phyloP scores from a whole-genome alignment of 164 flowering plant genomes.

The Tetracentron sinense region DNA sequence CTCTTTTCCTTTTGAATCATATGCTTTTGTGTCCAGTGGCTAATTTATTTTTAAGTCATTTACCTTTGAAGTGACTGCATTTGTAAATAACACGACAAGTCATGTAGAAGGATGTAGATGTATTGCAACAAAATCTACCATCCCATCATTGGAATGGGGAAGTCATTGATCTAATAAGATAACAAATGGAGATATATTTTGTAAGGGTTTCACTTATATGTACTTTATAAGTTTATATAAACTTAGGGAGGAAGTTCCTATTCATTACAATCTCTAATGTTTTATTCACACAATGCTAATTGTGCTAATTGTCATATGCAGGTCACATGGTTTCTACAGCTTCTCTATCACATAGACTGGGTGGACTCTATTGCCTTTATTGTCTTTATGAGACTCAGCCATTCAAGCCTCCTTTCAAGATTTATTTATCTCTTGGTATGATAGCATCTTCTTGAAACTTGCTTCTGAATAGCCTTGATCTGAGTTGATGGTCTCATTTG shows the following conservation, averaged over 20 bases:
- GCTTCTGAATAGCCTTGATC: background rate
- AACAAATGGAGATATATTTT: no score
- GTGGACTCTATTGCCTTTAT: conserved; percentile 85
- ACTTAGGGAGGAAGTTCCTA: background rate
- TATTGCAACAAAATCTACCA: no score
- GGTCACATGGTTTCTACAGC: conserved; percentile 51
- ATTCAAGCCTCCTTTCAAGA: conserved; percentile 68
- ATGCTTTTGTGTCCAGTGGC: no score
- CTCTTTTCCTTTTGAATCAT: no score
- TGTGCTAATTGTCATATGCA: conserved; percentile 26
- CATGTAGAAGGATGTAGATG: no score
- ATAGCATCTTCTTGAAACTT: background rate
- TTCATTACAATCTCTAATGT: background rate
- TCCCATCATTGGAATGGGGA: no score
- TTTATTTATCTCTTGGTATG: conserved; percentile 77
- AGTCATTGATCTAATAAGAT: no score
- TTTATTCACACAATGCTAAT: conserved; percentile 6
- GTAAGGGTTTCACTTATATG: background rate
- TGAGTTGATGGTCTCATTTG: background rate
- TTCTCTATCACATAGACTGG: conserved; percentile 67
- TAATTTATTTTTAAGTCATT: no score
- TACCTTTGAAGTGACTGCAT: no score
- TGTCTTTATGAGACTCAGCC: conserved; percentile 91
- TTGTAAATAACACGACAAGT: no score
- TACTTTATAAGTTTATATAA: background rate